Evolutionary conservation across 2,329 filamentous ascomycete species (phyloP).

Genomic region (Westerdykella aurantiaca): DNA sequence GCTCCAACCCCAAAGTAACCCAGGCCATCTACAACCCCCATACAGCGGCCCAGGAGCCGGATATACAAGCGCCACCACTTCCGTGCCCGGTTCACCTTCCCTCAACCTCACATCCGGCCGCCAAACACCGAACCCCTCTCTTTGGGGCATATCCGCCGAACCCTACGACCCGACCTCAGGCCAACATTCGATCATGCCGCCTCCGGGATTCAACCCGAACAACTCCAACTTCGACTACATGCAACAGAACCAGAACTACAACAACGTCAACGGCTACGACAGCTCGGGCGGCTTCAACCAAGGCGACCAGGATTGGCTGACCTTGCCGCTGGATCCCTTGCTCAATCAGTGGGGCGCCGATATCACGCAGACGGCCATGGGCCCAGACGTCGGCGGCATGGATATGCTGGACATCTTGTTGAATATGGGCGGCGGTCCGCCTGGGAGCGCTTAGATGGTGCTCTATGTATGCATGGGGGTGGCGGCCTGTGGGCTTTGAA

Average conservation of each 20-base stretch:
- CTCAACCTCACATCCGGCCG: slow-evolving; percentile 27
- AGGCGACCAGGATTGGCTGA: slow-evolving; percentile 52
- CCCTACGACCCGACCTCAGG: slow-evolving; percentile 42
- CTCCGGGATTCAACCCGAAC: slow-evolving; percentile 35
- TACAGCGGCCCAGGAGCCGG: slow-evolving; percentile 10
- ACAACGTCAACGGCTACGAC: slow-evolving; percentile 8
- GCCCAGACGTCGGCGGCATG: slow-evolving; percentile 58
- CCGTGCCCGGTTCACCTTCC: slow-evolving; percentile 22
- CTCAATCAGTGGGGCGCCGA: slow-evolving; percentile 54
- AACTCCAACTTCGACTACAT: slow-evolving; percentile 14
- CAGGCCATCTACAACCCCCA: slow-evolving; percentile 7
- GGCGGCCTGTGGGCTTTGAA: too few species aligned
- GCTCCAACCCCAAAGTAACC: slow-evolving; percentile 7
- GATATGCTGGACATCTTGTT: slow-evolving; percentile 48
- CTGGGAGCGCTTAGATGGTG: slow-evolving; percentile 4
- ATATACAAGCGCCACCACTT: slow-evolving; percentile 11
- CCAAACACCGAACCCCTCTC: slow-evolving; percentile 28
- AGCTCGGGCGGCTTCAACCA: slow-evolving; percentile 17
- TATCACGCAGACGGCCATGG: slow-evolving; percentile 51
- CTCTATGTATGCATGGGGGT: too few species aligned
- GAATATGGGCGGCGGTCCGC: slow-evolving; percentile 33
- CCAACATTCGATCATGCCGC: slow-evolving; percentile 45
- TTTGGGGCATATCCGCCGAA: slow-evolving; percentile 43
- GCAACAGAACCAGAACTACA: slow-evolving; percentile 7
- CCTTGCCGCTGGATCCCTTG: slow-evolving; percentile 56